Conservation (phyloP, 768 basidiomycete species). For the Exidia glandulosa region DNA sequence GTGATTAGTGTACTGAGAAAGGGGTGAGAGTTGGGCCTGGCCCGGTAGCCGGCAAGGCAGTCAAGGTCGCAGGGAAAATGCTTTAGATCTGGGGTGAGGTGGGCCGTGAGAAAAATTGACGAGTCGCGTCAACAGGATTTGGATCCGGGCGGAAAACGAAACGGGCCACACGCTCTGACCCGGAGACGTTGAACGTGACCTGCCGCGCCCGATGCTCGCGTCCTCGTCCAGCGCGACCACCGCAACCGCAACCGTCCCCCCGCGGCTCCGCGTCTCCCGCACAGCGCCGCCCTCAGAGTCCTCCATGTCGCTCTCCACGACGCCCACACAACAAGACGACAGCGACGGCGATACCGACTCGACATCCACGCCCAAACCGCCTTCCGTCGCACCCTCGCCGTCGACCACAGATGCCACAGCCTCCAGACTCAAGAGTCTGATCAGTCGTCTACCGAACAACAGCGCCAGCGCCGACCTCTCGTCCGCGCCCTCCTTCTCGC, state of each 20-base stretch:
- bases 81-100: no score
- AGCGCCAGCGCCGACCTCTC: no score
- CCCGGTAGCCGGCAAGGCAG: no score
- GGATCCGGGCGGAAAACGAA: no score
- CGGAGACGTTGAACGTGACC: not conserved
- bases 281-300: no score
- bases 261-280: not conserved
- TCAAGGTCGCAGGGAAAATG: no score
- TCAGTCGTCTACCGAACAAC: not conserved
- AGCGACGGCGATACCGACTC: not conserved
- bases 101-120: no score
- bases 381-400: not conserved
- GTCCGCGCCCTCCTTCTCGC: not conserved
- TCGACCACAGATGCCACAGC: not conserved
- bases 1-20: no score
- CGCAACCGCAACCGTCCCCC: not conserved
- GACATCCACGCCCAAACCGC: not conserved
- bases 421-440: not conserved
- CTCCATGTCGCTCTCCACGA: no score
- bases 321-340: not conserved
- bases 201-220: not conserved
- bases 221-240: not conserved
- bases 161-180: not conserved
- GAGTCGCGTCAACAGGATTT: no score
- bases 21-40: no score